Conservation (phyloP, 2,329 filamentous ascomycete genomes). For the Talaromyces rugulosus region DNA sequence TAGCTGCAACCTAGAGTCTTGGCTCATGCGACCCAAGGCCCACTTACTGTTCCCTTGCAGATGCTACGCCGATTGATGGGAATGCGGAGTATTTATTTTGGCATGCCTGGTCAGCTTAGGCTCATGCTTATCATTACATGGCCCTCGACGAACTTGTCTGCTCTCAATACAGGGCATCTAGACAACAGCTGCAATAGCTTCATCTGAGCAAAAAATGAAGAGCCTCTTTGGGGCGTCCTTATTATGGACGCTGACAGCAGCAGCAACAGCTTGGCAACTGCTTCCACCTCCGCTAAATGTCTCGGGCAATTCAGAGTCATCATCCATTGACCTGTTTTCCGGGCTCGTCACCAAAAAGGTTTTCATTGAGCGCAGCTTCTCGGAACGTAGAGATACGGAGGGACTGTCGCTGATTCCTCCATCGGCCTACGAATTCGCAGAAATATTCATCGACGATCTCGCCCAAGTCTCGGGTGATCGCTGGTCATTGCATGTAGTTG, state of each 20-base stretch:
- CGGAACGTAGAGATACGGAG: conserved; percentile 36
- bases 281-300: conserved; percentile 35
- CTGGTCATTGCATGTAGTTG: conserved; percentile 41
- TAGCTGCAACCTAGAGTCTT: neutral
- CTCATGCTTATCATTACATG: neutral
- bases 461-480: conserved; percentile 34
- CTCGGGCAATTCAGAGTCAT: neutral
- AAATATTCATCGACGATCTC: conserved; percentile 45
- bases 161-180: neutral
- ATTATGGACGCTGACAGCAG: conserved; percentile 2
- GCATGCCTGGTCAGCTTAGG: neutral
- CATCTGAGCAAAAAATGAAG: neutral
- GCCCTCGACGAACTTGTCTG: neutral
- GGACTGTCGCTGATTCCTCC: conserved; percentile 52
- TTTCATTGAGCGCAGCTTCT: conserved; percentile 41
- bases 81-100: neutral
- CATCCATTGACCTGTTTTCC: neutral
- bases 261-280: conserved; percentile 32
- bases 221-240: neutral
- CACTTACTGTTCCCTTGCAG: neutral
- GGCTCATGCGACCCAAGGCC: neutral
- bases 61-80: neutral
- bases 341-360: conserved; percentile 24
- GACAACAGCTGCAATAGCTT: neutral
- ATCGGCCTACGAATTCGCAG: conserved; percentile 46